Evolutionary conservation across 116 monocot species (phyloP).

Genomic region (Thalassia testudinum): DNA sequence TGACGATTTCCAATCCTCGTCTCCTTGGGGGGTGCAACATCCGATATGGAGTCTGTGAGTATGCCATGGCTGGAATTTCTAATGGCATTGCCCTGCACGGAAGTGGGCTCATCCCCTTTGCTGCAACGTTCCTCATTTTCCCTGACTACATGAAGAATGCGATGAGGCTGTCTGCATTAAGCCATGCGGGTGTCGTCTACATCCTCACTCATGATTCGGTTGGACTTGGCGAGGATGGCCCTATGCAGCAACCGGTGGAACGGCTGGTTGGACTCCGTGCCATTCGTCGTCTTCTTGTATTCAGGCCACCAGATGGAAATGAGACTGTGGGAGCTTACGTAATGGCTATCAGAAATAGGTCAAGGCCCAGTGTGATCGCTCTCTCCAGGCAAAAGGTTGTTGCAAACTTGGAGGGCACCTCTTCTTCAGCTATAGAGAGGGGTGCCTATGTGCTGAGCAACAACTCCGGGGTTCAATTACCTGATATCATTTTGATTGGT

Average conservation of each 20-base stretch:
- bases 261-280: constrained; percentile 85
- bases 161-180: constrained; percentile 80
- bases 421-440: constrained; percentile 75
- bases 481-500: constrained; percentile 58
- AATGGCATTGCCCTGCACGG: constrained; percentile 67
- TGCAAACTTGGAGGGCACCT: constrained; percentile 75
- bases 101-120: constrained; percentile 85
- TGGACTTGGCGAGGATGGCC: constrained; percentile 87
- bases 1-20: constrained; percentile 86
- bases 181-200: constrained; percentile 79
- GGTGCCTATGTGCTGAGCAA: constrained; percentile 87
- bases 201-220: constrained; percentile 98
- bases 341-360: constrained; percentile 57
- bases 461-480: constrained; percentile 51
- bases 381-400: constrained; percentile 83
- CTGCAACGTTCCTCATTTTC: constrained; percentile 98
- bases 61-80: constrained; percentile 91
- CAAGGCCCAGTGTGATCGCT: constrained; percentile 80
- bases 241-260: constrained; percentile 94
- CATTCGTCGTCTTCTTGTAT: constrained; percentile 85
- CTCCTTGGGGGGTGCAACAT: constrained; percentile 84
- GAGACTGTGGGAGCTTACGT: constrained; percentile 92
- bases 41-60: constrained; percentile 89
- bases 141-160: constrained; percentile 96
- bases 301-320: constrained; percentile 82